These are phyloP conservation scores for Wickerhamomyces ciferrii DNA, from an alignment of 805 yeast species.

Conservation along the genomic window DNA sequence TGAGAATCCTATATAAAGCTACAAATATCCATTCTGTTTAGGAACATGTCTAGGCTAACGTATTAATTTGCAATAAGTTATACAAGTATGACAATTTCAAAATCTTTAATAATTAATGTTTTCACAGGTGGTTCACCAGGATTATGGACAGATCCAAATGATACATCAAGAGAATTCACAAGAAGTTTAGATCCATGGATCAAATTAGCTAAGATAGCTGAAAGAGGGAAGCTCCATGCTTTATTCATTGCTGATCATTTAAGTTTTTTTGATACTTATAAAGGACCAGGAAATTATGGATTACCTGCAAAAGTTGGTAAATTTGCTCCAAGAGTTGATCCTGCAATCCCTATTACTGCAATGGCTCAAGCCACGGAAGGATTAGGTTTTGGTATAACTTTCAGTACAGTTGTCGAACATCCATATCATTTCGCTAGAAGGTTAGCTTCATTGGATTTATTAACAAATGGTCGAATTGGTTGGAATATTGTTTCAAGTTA, in stretches of 20 bases:
- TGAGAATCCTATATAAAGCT: no score
- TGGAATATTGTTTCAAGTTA: conserved; percentile 39
- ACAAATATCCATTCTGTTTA: no score
- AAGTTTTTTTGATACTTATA: conserved; percentile 34
- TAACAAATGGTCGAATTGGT: conserved; percentile 36
- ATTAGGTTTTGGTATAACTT: conserved; percentile 33
- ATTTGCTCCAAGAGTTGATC: conserved; percentile 34
- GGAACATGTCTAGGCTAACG: no score
- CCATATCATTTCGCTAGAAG: conserved; percentile 35
- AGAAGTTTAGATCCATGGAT: conserved; percentile 21
- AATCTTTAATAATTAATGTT: no score
- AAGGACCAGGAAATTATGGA: conserved; percentile 14
- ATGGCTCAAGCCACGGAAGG: conserved; percentile 36
- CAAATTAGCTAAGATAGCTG: conserved; percentile 30
- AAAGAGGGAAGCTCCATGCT: conserved; percentile 31
- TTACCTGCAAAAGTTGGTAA: conserved; percentile 20
- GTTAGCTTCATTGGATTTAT: conserved; percentile 34
- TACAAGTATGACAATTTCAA: no score
- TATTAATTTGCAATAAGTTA: no score
- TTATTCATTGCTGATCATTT: conserved; percentile 36
- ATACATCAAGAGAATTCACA: not conserved
- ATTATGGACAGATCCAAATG: no score
- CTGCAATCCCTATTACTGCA: conserved; percentile 31
- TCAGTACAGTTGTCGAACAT: conserved; percentile 34
- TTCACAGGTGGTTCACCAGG: no score